Conservation (phyloP, 192 early-diverging fungal species). For the Piromyces finnis region DNA sequence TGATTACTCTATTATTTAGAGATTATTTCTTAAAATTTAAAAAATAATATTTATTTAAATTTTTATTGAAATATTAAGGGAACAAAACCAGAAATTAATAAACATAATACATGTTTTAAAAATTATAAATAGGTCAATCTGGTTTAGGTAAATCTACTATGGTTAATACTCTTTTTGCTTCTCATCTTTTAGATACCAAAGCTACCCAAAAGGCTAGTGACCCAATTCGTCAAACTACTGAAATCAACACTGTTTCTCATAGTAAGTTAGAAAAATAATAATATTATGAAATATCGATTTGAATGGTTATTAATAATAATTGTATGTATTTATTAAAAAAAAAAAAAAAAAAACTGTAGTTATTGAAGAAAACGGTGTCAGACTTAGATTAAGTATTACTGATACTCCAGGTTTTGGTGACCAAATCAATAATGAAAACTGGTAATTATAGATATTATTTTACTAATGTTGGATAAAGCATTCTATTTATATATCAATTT, state of each 20-base stretch:
- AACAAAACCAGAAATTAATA: too few species aligned
- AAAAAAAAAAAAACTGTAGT: too few species aligned
- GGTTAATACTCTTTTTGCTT: constrained; percentile 94
- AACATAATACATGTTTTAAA: too few species aligned
- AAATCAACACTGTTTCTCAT: constrained; percentile 81
- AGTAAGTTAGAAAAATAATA: too few species aligned
- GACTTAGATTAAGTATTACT: constrained; percentile 82
- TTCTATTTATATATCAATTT: not conserved
- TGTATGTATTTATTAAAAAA: too few species aligned
- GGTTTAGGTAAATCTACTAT: constrained; percentile 96
- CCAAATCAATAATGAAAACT: constrained; percentile 97
- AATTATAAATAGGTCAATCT: constrained; percentile 49
- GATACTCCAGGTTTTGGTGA: constrained; percentile 98
- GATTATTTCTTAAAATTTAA: too few species aligned
- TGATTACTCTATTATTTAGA: too few species aligned
- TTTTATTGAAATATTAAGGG: too few species aligned
- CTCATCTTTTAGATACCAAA: constrained; percentile 87
- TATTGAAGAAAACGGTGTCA: constrained; percentile 89
- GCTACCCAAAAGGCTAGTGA: constrained; percentile 65
- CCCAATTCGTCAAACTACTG: constrained; percentile 76
- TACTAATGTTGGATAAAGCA: not conserved
- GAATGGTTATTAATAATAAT: too few species aligned
- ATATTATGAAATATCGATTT: too few species aligned
- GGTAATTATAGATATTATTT: constrained; percentile 32
- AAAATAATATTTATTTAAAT: too few species aligned